Conservation (phyloP, 2,329 filamentous ascomycete species). For the Whalleya microplaca region DNA sequence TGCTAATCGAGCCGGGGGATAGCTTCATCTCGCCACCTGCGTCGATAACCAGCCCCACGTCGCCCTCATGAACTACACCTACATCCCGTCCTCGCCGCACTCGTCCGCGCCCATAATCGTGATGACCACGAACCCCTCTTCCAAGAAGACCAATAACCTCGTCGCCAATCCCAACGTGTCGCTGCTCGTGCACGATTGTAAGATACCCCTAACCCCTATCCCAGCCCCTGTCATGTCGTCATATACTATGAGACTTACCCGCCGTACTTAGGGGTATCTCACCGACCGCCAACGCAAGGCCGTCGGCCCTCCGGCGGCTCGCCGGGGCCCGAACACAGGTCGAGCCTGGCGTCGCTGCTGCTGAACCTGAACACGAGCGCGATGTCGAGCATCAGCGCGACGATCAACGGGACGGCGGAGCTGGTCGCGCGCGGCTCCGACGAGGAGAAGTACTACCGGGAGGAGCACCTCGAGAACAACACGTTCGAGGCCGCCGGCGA, state of each 20-base stretch:
- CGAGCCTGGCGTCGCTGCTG: constrained; percentile 79
- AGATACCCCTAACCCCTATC: constrained; percentile 15
- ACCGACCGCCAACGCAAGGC: constrained; percentile 78
- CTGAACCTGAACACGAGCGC: constrained; percentile 90
- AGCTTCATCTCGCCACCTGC: constrained; percentile 96
- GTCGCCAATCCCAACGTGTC: constrained; percentile 84
- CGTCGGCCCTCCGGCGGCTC: constrained; percentile 63
- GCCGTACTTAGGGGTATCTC: constrained; percentile 70
- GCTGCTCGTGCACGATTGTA: constrained; percentile 92
- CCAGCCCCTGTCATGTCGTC: no score
- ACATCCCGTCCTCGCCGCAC: constrained; percentile 78
- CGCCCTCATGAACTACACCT: constrained; percentile 99
- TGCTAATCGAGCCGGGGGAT: constrained; percentile 16
- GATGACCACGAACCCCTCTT: constrained; percentile 85
- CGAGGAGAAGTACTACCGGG: constrained; percentile 83
- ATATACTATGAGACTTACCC: constrained; percentile 20
- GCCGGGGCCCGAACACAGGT: constrained; percentile 66
- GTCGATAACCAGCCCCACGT: constrained; percentile 84
- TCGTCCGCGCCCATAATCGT: constrained; percentile 80
- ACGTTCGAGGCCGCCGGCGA: constrained; percentile 77
- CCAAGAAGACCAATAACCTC: constrained; percentile 82
- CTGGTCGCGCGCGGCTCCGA: constrained; percentile 74
- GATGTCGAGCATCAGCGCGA: constrained; percentile 86
- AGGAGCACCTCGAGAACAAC: constrained; percentile 88
- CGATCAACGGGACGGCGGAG: constrained; percentile 85